Base-by-base conservation (phyloP, 208 protist genomes). In the Strigomonas culicis region DNA sequence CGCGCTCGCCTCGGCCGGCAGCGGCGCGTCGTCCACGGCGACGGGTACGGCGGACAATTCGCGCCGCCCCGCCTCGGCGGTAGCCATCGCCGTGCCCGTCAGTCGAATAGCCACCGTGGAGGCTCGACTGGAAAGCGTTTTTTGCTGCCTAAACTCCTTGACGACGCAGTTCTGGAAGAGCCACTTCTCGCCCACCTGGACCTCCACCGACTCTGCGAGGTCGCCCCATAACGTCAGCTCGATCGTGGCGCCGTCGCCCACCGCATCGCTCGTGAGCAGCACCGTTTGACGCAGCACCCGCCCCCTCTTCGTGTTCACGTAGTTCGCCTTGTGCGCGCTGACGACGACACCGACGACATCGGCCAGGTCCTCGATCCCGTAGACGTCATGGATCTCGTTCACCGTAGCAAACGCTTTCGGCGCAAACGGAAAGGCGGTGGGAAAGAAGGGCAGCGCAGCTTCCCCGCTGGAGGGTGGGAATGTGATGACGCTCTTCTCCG, bases 141-240 rank as follows among this genome's bases (percentile, higher is more conserved):
- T 77, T 24, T 67, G 59, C 11, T 66, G 72, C 72, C 76, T 75
- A 60, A 90, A 95, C 27, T 84, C 62, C 10, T 80, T 70, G 6
- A 93, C 80, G 0, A 59, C 64, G 65, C 74, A 79, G 24, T 56
- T 61, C 49, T 63, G 68, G 52, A 95, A 84, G 17, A 75, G 74
- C 80, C 86, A 95, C 1, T 60, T 70, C 63, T 88, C 74, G 4
- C 85, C 86, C 2, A 63, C 24, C 0, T 25, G 31, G 8, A 73
- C 61, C 19, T 43, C 58, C 4, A 80, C 74, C 11, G 19, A 24
- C 30, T 79, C 72, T 0, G 76, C 75, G 4, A 82, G 24, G 2
- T 88, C 83, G 24, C 68, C 84, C 86, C 90, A 95, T 2, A 93
- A 69, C 3, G 86, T 93, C 31, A 89, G 67, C 3, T 93, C 84